phyloP scores from a whole-genome alignment of 1,139 yeast genomes.

The Blastobotrys elegans region DNA sequence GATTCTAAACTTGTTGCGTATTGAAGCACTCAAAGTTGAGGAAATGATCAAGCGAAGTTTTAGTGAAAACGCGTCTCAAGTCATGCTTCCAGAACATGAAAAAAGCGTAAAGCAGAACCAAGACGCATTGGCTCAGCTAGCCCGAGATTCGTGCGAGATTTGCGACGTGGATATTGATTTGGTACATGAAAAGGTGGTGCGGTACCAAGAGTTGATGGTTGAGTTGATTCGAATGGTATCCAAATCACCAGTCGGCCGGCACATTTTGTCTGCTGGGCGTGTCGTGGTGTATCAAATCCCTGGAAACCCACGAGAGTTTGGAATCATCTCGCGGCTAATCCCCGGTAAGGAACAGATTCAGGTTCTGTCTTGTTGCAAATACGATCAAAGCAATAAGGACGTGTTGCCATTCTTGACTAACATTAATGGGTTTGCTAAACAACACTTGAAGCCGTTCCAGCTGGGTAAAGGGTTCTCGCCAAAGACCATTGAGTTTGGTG shows the following conservation, averaged over 20 bases:
- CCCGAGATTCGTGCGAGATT: slow-evolving; percentile 40
- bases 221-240: slow-evolving; percentile 47
- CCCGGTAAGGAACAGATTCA: slow-evolving; percentile 13
- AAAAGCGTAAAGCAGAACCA: slow-evolving; percentile 53
- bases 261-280: slow-evolving; percentile 53
- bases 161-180: slow-evolving; percentile 41
- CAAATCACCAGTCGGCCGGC: slow-evolving; percentile 44
- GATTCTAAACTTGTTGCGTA: slow-evolving; percentile 86
- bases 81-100: slow-evolving; percentile 82
- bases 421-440: slow-evolving; percentile 31
- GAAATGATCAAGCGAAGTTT: slow-evolving; percentile 97
- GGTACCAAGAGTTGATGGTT: slow-evolving; percentile 39
- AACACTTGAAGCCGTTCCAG: slow-evolving; percentile 32
- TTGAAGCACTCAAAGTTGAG: slow-evolving; percentile 90
- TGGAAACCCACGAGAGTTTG: slow-evolving; percentile 39
- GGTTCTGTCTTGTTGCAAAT: slow-evolving; percentile 12
- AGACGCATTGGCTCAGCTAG: slow-evolving; percentile 41
- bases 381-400: slow-evolving; percentile 10
- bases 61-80: slow-evolving; percentile 85
- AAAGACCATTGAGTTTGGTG: slow-evolving; percentile 43
- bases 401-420: slow-evolving; percentile 48
- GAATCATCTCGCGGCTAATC: slow-evolving; percentile 34
- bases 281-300: slow-evolving; percentile 54
- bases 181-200: slow-evolving; percentile 43
- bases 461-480: slow-evolving; percentile 29